phyloP scores from a whole-genome alignment of 306 rosid species.

The Alnus rubra region DNA sequence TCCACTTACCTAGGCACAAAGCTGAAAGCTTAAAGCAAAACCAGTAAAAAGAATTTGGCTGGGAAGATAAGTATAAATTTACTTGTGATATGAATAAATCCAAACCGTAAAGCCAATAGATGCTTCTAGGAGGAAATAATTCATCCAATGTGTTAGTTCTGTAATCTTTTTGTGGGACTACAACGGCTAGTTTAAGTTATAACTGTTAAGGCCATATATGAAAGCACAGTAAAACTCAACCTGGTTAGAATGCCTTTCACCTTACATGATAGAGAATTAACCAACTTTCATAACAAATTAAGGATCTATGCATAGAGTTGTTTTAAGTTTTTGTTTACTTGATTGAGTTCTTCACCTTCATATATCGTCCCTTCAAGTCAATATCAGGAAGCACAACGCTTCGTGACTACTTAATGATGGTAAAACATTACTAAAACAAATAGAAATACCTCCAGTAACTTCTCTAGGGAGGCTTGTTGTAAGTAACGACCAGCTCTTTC shows the following conservation, averaged over 20 bases:
- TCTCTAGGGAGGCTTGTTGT: neutral
- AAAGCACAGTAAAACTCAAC: neutral
- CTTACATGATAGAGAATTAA: neutral
- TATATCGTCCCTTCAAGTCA: neutral
- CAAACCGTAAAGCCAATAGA: neutral
- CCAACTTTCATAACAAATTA: neutral
- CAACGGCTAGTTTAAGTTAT: neutral
- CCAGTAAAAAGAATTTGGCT: neutral
- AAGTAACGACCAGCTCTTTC: neutral
- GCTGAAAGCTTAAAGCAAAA: neutral
- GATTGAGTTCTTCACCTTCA: neutral
- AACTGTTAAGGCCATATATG: neutral
- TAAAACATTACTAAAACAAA: neutral
- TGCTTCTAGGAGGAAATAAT: neutral
- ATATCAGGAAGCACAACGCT: neutral
- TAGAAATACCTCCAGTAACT: constrained; percentile 2
- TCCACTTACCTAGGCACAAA: neutral
- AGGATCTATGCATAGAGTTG: neutral
- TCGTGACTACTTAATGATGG: neutral
- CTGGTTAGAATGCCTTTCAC: neutral
- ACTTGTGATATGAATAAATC: neutral
- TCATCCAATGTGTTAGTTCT: neutral
- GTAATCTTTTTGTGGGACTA: neutral
- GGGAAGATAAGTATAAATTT: neutral
- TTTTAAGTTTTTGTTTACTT: neutral